Conservation (phyloP, 106 monocot genomes). For the Cymbidium sinense region DNA sequence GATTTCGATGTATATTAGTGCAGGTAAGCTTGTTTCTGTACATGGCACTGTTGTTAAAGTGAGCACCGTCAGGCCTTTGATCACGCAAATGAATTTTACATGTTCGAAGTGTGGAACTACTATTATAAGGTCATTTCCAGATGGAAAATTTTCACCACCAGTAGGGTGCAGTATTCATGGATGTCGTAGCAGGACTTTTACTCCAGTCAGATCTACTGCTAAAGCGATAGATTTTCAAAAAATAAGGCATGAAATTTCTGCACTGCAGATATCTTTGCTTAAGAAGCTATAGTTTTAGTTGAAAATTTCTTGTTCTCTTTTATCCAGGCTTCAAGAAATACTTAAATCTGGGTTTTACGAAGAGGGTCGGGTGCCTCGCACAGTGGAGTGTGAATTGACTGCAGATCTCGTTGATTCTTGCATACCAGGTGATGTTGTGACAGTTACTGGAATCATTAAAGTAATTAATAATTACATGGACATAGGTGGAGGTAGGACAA, state of each 20-base stretch:
- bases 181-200: conserved; percentile 82
- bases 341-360: conserved; percentile 70
- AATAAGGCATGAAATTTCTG: conserved; percentile 50
- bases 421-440: conserved; percentile 96
- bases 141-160: conserved; percentile 95
- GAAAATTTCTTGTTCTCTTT: conserved; percentile 9
- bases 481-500: conserved; percentile 76
- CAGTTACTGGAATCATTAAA: conserved; percentile 87
- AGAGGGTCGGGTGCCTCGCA: conserved; percentile 95
- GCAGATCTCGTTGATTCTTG: conserved; percentile 98
- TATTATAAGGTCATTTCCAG: conserved; percentile 51
- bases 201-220: conserved; percentile 76
- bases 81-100: conserved; percentile 61
- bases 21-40: conserved; percentile 89
- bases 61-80: conserved; percentile 80
- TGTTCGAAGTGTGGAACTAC: conserved; percentile 64
- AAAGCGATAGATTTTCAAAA: conserved; percentile 92
- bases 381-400: conserved; percentile 92
- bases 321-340: conserved; percentile 72
- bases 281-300: background rate
- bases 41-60: conserved; percentile 86
- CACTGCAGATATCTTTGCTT: background rate
- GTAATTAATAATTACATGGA: conserved; percentile 99
- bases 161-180: conserved; percentile 52
- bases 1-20: conserved; percentile 1